phyloP scores from a whole-genome alignment of 495 filamentous ascomycete species.

The Penicillium pulvis region DNA sequence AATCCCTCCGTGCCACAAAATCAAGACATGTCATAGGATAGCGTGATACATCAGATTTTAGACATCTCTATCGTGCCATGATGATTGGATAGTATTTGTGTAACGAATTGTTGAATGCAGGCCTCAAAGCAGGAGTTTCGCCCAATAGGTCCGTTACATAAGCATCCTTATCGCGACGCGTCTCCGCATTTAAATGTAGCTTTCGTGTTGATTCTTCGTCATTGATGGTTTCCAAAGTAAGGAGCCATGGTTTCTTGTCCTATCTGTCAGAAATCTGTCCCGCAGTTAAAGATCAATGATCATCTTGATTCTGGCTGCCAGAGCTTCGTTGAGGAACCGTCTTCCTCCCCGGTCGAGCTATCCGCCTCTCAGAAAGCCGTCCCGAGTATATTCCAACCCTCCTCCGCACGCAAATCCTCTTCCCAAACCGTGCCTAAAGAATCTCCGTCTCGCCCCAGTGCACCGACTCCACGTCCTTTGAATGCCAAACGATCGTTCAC shows the following conservation, averaged over 20 bases:
- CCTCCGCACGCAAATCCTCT: slow-evolving; percentile 52
- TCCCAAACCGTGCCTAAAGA: slow-evolving; percentile 29
- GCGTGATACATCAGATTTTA: neutral
- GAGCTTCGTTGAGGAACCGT: slow-evolving; percentile 52
- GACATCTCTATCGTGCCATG: neutral
- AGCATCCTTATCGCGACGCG: slow-evolving; percentile 18
- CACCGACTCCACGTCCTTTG: slow-evolving; percentile 30
- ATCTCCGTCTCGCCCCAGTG: slow-evolving; percentile 21
- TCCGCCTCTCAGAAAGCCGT: slow-evolving; percentile 55
- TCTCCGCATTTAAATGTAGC: slow-evolving; percentile 14
- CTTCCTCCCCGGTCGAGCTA: slow-evolving; percentile 40
- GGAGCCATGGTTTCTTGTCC: slow-evolving; percentile 78
- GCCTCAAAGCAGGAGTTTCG: neutral
- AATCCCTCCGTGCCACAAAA: neutral
- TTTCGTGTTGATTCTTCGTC: neutral
- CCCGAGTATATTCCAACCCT: slow-evolving; percentile 77
- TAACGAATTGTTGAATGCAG: neutral
- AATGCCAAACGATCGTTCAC: slow-evolving; percentile 41
- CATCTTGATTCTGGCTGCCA: slow-evolving; percentile 89
- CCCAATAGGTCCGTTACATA: slow-evolving; percentile 1
- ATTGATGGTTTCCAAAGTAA: neutral
- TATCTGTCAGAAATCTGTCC: slow-evolving; percentile 78
- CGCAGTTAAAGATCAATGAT: slow-evolving; percentile 76
- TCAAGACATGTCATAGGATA: neutral
- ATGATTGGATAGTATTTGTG: neutral